Conservation (phyloP, 768 basidiomycete species). For the Pholiota molesta region DNA sequence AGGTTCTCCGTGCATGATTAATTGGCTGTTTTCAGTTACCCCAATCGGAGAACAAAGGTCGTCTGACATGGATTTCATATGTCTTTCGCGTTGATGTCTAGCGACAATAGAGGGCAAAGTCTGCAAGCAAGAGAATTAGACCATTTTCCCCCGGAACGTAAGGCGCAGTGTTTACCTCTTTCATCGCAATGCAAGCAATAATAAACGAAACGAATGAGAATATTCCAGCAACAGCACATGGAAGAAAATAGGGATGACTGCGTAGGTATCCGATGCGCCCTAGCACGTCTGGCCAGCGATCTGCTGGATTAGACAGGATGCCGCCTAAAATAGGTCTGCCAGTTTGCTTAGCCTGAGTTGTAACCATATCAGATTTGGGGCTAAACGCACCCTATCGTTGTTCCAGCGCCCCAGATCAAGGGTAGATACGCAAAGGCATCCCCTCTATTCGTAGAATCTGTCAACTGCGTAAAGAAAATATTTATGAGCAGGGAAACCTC, state of each 20-base stretch:
- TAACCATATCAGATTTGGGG: conserved; percentile 43
- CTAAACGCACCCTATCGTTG: conserved; percentile 42
- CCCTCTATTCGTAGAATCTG: conserved; percentile 35
- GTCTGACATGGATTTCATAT: neutral
- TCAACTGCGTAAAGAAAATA: conserved; percentile 9
- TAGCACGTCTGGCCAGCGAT: conserved; percentile 59
- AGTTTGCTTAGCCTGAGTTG: no score
- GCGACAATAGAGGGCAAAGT: conserved; percentile 7
- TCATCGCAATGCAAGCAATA: conserved; percentile 39
- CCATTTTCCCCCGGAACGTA: no score
- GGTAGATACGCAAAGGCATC: conserved; percentile 39
- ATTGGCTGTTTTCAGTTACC: conserved; percentile 8
- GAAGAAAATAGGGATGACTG: conserved; percentile 49
- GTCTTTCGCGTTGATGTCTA: neutral
- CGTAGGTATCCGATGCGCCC: conserved; percentile 43
- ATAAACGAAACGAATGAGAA: conserved; percentile 38
- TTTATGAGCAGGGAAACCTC: neutral
- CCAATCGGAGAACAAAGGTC: neutral
- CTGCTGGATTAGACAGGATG: conserved; percentile 58
- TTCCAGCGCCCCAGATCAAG: conserved; percentile 37
- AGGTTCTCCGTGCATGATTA: conserved; percentile 8
- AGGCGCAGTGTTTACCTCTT: conserved; percentile 38
- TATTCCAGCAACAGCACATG: conserved; percentile 42
- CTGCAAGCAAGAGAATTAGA: neutral
- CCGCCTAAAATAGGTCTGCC: conserved; percentile 44